Evolutionary conservation across 2,329 filamentous ascomycete genomes (phyloP), one percentile per base, ranked within the genome.

Genomic region (Pseudogymnoascus sp.): DNA sequence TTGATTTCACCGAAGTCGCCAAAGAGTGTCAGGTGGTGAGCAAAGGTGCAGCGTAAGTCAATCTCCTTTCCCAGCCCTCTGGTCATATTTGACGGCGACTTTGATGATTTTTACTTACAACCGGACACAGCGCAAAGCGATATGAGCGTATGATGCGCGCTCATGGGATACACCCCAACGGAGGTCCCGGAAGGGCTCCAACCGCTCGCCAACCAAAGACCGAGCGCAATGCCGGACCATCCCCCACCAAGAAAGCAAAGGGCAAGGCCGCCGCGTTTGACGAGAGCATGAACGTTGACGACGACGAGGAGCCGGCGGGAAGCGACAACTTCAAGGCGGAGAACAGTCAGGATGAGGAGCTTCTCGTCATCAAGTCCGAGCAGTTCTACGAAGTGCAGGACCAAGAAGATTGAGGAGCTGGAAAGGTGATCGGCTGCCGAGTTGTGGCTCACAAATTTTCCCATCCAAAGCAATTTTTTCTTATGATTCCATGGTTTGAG

Each of bases 11-110:
- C 5, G 79, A 80, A 60, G 88, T 91, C n/a, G 85, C 85, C 10
- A 76, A 79, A 14, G 86, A 90, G 69, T 84, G 86, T 45, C 76
- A 74, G 21, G 88, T 90, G 39, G 79, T 87, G 36, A 79, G 77
- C 74, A 89, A 88, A 75, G 86, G 82, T 13, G 88, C 88, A 21
- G 88, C 87, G 88, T 90, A 81, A 80, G 87, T 82, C 25, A 36
- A 25, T 19, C 1, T 54, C 4, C 36, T 36, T 34, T 37, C 19
- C 5, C 23, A 21, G 23, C n/a, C 10, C 34, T 37, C 14, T 48
- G 23, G 34, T 64, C 28, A 65, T 57, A 19, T 60, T 23, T 39
- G 14, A 34, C 34, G 6, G 16, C 4, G 31, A 6, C 23, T 14
- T 60, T 5, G n/a, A 14, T 64, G 21, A 37, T 64, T 60, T 37